Evolutionary conservation across 805 yeast genomes (phyloP), one percentile per base, ranked within the genome.

Genomic region (Metahyphopichia silvanorum): DNA sequence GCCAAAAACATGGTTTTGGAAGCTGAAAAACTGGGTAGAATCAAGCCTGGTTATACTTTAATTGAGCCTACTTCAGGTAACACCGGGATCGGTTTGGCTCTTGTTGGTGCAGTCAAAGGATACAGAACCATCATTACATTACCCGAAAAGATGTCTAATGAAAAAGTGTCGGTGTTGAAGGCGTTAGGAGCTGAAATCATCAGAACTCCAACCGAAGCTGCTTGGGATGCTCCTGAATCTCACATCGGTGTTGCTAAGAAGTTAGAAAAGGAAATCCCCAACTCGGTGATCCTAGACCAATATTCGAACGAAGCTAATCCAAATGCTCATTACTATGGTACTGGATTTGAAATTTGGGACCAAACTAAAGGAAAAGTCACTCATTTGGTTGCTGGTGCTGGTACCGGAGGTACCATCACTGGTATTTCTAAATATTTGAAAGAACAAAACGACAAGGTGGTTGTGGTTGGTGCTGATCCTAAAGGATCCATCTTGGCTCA

Each of bases 371-470:
- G 89, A 21, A 74, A 79, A 38, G 68, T 86, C 33, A 77, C 77
- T 34, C 86, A 81, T 40, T 68, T 86, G 27, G 83, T 86, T 34
- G 95, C 95, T 23, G 95, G 95, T 57, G 95, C 95, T 6, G 95
- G 95, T 63, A 86, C 95, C 37, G 95, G 95, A 62, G 98, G 98
- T 36, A 93, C 98, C 2, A 86, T 91, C 28, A 70, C 95, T n/a
- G 98, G 98, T 35, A 88, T 88, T 18, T 76, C 95, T 3, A 71
- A 71, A 39, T 93, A 70, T 57, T 68, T 91, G 47, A 85, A 85
- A 65, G 85, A 78, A 55, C 73, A 81, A 57, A 73, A 83, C 58
- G 63, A 78, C 16, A 62, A 76, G 11, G 66, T 86, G 41, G 57
- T 68, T 37, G 74, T 86, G 26, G 71, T 81, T 31, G 95, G 82